Evolutionary conservation across 208 protist species (phyloP), one percentile per base, ranked within the genome.

Genomic region (Leishmania aethiopica): DNA sequence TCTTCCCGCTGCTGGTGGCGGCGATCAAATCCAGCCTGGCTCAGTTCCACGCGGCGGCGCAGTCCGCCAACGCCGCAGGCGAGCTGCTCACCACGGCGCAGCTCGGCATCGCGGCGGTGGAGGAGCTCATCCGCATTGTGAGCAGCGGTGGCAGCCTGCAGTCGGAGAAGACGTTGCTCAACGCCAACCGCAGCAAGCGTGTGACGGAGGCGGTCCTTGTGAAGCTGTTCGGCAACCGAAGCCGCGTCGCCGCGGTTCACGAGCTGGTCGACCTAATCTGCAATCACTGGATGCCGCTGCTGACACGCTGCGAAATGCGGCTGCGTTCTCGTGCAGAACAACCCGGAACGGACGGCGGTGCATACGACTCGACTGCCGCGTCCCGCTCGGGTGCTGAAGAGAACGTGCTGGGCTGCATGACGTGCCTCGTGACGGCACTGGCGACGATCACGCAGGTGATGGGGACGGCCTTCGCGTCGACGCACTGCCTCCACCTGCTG

Each of bases 81-180:
- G 45, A 88, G 76, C 75, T 90, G 49, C 83, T 92, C 66, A 69
- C 71, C 64, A 82, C 87, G 51, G 66, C 87, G 49, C 88, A 93
- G 81, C 88, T 95, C 28, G 84, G 83, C 77, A 75, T 93, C 10
- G 88, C 91, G 57, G 92, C 90, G 37, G 89, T 92, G 84, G 95
- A 98, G 87, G 93, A 98, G 86, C 88, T 96, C 57, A 82, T 94
- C 8, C 95, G 95, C 69, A 96, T 96, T 72, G 87, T 98, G 71
- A 88, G 87, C 64, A 94, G 93, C 76, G 95, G 95, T 79, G 93
- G 95, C 75, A 97, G 95, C 83, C 85, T 89, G 55, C 91, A 96
- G 86, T 92, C 95, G 64, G 95, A 97, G 89, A 92, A 91, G 87
- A 96, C 95, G 64, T 83, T 97, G 60, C 84, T 96, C 42, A 96